Conservation (phyloP, 495 filamentous ascomycete species). For the Hypoxylon cercidicola region DNA sequence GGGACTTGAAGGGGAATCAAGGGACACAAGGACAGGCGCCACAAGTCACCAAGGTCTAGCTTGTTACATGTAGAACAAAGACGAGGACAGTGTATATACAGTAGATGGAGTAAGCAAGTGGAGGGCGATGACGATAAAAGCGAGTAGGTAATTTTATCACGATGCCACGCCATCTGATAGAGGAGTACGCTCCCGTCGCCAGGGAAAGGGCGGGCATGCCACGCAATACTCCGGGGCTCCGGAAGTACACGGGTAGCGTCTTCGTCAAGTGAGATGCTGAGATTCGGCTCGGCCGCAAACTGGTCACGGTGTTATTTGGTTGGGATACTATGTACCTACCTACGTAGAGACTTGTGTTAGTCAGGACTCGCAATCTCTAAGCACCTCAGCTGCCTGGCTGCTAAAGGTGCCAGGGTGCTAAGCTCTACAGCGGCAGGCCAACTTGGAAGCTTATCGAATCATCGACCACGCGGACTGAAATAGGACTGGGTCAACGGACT, state of each 20-base stretch:
- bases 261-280: slow-evolving; percentile 18
- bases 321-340: neutral
- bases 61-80: slow-evolving; percentile 4
- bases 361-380: slow-evolving; percentile 5
- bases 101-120: slow-evolving; percentile 36
- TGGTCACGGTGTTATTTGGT: slow-evolving; percentile 27
- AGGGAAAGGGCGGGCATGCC: neutral
- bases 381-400: too few relatives aligned
- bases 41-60: slow-evolving; percentile 6
- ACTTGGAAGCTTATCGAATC: slow-evolving; percentile 38
- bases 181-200: slow-evolving; percentile 13
- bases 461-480: slow-evolving; percentile 35
- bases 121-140: slow-evolving; percentile 39
- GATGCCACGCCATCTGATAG: slow-evolving; percentile 33
- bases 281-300: slow-evolving; percentile 31
- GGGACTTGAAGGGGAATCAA: slow-evolving; percentile 3
- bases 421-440: slow-evolving; percentile 2
- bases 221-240: slow-evolving; percentile 9
- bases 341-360: slow-evolving; percentile 6
- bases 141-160: slow-evolving; percentile 19
- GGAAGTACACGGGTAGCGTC: slow-evolving; percentile 27
- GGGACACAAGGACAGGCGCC: slow-evolving; percentile 15
- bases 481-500: too few relatives aligned
- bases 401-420: neutral
- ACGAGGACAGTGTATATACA: slow-evolving; percentile 12